Base-by-base conservation (phyloP, 768 basidiomycete species). In the Russula virescens region DNA sequence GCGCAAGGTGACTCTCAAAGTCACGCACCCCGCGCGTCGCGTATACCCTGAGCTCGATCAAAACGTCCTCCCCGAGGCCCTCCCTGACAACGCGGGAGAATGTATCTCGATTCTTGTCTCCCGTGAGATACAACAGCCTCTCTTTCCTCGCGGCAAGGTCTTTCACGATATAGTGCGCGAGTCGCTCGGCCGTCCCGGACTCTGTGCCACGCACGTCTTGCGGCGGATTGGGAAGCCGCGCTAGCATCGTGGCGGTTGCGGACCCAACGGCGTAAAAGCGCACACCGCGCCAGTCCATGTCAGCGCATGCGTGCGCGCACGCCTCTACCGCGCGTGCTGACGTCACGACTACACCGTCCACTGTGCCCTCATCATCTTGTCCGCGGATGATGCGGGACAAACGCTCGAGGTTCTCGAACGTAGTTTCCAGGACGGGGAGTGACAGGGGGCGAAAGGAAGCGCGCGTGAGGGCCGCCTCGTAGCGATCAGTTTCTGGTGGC, bases 261-360 rank as follows among this genome's bases (percentile, higher is more conserved):
- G 80, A 75, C 0, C 92, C 92, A 8, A 94, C 89, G 34, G 83
- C 88, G 66, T 91, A 94, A 75, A 94, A 93, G 4, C 89, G 87
- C 3, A 83, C 71, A 3, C 71, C 62, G 1, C 73, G 71, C 90
- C 89, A 91, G 50, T 72, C 73, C 38, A 65, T 45, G 26, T 58
- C 54, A 3, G 11, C 34, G 18, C 52, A 38, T 35, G 58, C 50
- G 18, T 35, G 18, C 14, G 61, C 75, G 83, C 89, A 91, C 0
- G 88, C 89, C 52, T 91, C 88, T 64, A 85, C 85, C 0, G 87
- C 83, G 28, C 94, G 77, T 34, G 82, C 85, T 68, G 91, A 93
- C 3, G 93, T 96, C 23, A 94, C 69, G 51, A 94, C 80, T 7
- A 92, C 86, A 6, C 87, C 92, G 8, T 72, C 73, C 61, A 81